phyloP scores from a whole-genome alignment of 768 basidiomycete species.

The Tulasnella sp. region DNA sequence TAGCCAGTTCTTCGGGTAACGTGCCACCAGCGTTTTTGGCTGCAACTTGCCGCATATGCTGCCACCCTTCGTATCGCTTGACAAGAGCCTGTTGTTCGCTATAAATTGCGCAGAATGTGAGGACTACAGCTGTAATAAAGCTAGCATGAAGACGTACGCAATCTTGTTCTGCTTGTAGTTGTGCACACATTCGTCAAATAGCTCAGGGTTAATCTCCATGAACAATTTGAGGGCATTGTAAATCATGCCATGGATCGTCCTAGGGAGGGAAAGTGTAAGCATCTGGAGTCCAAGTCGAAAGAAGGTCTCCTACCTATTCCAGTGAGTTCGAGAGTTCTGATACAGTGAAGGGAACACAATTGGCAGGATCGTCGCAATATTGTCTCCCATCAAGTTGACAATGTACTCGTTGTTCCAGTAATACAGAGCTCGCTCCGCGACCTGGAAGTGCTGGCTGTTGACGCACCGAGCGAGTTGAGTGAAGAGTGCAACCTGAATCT shows the following conservation, averaged over 20 bases:
- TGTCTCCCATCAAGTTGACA: slow-evolving; percentile 98
- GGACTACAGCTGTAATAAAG: neutral
- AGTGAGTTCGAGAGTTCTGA: slow-evolving; percentile 92
- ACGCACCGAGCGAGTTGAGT: slow-evolving; percentile 92
- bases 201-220: slow-evolving; percentile 97
- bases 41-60: slow-evolving; percentile 71
- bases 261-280: slow-evolving; percentile 30
- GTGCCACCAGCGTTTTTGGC: slow-evolving; percentile 60
- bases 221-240: slow-evolving; percentile 97
- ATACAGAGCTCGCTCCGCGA: slow-evolving; percentile 90
- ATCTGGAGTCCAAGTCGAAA: neutral
- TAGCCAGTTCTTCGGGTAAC: slow-evolving; percentile 62
- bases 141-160: slow-evolving; percentile 48
- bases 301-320: slow-evolving; percentile 75
- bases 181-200: slow-evolving; percentile 89
- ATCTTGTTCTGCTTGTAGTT: slow-evolving; percentile 85
- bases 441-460: slow-evolving; percentile 99
- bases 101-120: slow-evolving; percentile 17
- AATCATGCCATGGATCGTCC: slow-evolving; percentile 98
- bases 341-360: slow-evolving; percentile 96
- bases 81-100: slow-evolving; percentile 87
- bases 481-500: slow-evolving; percentile 89
- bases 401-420: slow-evolving; percentile 99
- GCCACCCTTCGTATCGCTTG: slow-evolving; percentile 82
- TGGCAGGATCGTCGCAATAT: slow-evolving; percentile 77